phyloP scores from a whole-genome alignment of 2,329 filamentous ascomycete genomes.

The Ophiostoma montium region DNA sequence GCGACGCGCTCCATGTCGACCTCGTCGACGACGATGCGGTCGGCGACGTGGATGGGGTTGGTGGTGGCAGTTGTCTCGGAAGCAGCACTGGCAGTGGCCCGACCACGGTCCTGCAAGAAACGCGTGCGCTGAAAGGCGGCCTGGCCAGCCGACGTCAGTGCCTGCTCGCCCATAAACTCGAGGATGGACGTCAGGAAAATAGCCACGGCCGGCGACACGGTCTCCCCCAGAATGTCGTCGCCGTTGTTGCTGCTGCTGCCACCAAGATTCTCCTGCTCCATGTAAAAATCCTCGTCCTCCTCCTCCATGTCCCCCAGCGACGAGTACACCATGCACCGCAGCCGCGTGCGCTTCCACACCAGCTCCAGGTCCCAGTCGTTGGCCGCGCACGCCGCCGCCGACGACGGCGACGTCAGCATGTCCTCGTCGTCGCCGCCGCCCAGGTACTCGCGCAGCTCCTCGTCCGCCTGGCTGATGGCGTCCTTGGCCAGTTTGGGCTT shows the following conservation, averaged over 20 bases:
- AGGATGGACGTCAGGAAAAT: constrained; percentile 94
- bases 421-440: constrained; percentile 68
- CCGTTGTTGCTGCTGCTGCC: constrained; percentile 33
- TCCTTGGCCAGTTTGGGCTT: constrained; percentile 78
- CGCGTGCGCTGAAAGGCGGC: constrained; percentile 60
- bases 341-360: constrained; percentile 82
- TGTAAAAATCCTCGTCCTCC: constrained; percentile 84
- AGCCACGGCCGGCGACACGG: constrained; percentile 78
- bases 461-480: constrained; percentile 25
- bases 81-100: constrained; percentile 28
- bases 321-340: constrained; percentile 97
- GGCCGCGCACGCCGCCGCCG: constrained; percentile 30
- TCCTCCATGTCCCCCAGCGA: constrained; percentile 94
- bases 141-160: constrained; percentile 73
- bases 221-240: constrained; percentile 45
- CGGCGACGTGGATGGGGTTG: constrained; percentile 36
- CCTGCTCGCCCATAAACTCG: constrained; percentile 86
- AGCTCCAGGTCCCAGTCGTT: constrained; percentile 78
- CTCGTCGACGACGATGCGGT: constrained; percentile 73
- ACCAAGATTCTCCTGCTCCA: constrained; percentile 64
- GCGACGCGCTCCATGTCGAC: constrained; percentile 87
- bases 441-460: constrained; percentile 63
- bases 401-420: constrained; percentile 38
- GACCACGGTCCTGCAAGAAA: constrained; percentile 42
- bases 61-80: no score